Base-by-base conservation (phyloP, 306 rosid species). In the Quercus cerris region DNA sequence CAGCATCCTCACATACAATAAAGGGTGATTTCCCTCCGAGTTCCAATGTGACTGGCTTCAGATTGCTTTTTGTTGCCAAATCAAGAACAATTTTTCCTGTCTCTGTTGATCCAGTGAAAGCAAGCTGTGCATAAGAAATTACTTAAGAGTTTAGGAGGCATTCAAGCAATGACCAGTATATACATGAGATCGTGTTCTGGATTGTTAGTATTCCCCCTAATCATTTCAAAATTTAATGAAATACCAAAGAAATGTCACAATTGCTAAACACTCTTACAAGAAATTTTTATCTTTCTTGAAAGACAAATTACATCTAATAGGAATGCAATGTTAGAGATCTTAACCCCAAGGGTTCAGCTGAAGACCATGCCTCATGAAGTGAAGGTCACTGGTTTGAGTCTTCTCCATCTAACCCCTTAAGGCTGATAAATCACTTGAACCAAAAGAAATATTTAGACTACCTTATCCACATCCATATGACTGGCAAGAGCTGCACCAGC, bases 11-110 rank as follows among this genome's bases (percentile, higher is more conserved):
- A 22, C 97, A 90, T 9, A 95, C 92, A 82, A 95, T 95, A 72
- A 95, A 91, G 23, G 97, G 98, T 59, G 99, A 95, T 87, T 93
- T 95, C 41, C 99, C 97, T 1, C 99, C 99, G 56, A 95, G 96
- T 88, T 95, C 98, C 92, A 88, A 77, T 44, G 97, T 91, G 61
- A 90, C 99, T 18, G 87, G 71, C 79, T 93, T 95, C 58, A 95
- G 92, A 87, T 95, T 95, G 87, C 99, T 93, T 87, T 59, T 85
- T 19, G 98, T 90, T 2, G 99, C 97, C 75, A 91, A 74, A 85
- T 88, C 81, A 52, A 85, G 96, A 55, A 91, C 81, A n/a, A 83
- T 18, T 77, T 93, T 90, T 41, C 99, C 99, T 0, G 97, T 95
- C 17, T 56, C 87, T n/a, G 97, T 95, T 56, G 99, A 95, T 80